Base-by-base conservation (phyloP, 208 protist species). In the Leishmania gerbilli region DNA sequence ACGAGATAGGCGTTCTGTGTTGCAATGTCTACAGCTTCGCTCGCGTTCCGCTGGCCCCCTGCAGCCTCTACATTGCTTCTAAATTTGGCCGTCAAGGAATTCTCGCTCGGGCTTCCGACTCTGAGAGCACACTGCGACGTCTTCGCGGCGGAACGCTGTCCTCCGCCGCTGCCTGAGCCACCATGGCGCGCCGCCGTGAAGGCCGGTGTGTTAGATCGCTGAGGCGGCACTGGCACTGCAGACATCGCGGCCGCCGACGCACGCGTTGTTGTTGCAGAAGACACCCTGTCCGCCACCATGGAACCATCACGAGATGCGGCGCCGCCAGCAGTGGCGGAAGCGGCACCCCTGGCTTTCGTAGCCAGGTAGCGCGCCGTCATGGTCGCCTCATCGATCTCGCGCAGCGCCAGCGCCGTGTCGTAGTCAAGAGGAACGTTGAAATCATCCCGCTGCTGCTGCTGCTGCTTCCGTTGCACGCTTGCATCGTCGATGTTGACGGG, bases 381-480 rank as follows among this genome's bases (percentile, higher is more conserved):
- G n/a, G 58, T 53, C 0, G 71, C 71, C n/a, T 82, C 77, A 78
- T 79, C 72, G 2, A 69, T 67, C 77, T 85, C 77, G 24, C 69
- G 77, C 31, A 82, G 24, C 40, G 64, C 55, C 42, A 85, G 64
- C 53, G 82, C 82, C 2, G 77, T 58, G 27, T 79, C 82, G 74
- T 85, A 85, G 72, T 85, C 82, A 3, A 85, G 47, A n/a, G 82
- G 82, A 13, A 82, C 55, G 45, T 76, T 64, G 3, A 45, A 37
- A 53, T 79, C 64, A 51, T 45, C 60, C 76, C 76, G 40, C 31
- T 60, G 76, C n/a, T 79, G 76, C 60, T 84, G 76, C 60, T 84
- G 67, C 62, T 27, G 40, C 71, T 65, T 40, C 34, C 68, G 34
- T 21, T 82, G 71, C 40, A 21, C 1, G 31, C 27, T 42, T 3